Percentiles rank a stretch among this genome's conserved stretches.
Conservation (phyloP, 2,329 filamentous ascomycete genomes). For the Pseudonectria buxi region DNA sequence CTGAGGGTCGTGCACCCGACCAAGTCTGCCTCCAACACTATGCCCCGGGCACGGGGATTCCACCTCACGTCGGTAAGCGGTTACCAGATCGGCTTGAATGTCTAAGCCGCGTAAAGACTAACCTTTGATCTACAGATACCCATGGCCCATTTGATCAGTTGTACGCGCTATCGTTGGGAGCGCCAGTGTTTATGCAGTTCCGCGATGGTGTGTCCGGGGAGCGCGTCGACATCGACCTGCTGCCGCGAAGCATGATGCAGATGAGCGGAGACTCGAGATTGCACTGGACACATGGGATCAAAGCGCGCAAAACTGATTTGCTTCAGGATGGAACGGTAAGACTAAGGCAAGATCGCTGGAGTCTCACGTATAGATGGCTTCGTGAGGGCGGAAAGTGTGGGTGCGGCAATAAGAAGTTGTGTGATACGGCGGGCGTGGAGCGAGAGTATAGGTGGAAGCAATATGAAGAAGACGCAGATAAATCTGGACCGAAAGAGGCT, state of each 20-base stretch:
- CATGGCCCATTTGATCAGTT: constrained; percentile 41
- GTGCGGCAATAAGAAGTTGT: constrained; percentile 43
- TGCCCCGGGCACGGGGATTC: constrained; percentile 52
- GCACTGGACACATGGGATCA: constrained; percentile 51
- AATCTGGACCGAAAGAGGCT: background rate
- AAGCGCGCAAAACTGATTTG: constrained; percentile 45
- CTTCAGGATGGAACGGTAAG: constrained; percentile 40
- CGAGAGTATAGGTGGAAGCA: constrained; percentile 45
- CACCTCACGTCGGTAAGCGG: constrained; percentile 55
- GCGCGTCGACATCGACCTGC: constrained; percentile 39
- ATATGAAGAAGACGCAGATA: constrained; percentile 18
- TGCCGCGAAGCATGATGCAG: constrained; percentile 43
- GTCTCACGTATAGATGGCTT: constrained; percentile 49
- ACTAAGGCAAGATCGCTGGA: constrained; percentile 41
- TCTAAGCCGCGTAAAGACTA: too few species aligned
- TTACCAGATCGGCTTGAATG: too few species aligned
- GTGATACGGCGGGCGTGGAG: constrained; percentile 46
- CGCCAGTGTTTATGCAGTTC: constrained; percentile 39
- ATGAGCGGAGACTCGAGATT: constrained; percentile 43
- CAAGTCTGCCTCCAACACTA: constrained; percentile 57
- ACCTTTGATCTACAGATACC: too few species aligned
- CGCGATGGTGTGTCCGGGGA: constrained; percentile 20
- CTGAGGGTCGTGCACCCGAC: constrained; percentile 40
- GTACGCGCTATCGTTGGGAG: constrained; percentile 38
- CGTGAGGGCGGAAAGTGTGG: constrained; percentile 39